phyloP scores from a whole-genome alignment of 768 basidiomycete species.

The Kwoniella pini region DNA sequence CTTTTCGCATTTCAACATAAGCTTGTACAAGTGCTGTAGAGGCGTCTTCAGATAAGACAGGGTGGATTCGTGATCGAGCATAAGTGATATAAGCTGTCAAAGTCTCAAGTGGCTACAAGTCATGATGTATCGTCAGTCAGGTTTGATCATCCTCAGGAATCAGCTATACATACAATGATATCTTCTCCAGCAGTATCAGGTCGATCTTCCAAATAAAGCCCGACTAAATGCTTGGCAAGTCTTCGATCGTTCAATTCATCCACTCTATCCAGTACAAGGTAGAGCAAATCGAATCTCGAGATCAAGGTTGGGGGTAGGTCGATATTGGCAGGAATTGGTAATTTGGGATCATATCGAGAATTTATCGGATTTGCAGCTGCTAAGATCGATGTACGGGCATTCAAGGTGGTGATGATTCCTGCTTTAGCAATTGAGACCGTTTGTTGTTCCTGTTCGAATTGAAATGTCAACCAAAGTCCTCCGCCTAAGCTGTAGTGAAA shows the following conservation, averaged over 20 bases:
- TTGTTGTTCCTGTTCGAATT: slow-evolving; percentile 78
- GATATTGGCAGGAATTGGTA: slow-evolving; percentile 88
- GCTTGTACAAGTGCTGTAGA: slow-evolving; percentile 77
- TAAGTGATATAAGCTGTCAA: slow-evolving; percentile 94
- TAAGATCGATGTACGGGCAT: slow-evolving; percentile 94
- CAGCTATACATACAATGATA: slow-evolving; percentile 64
- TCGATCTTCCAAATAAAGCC: slow-evolving; percentile 87
- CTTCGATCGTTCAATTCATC: slow-evolving; percentile 83
- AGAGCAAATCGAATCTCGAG: slow-evolving; percentile 94
- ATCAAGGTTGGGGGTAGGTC: slow-evolving; percentile 97
- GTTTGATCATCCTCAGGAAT: no score
- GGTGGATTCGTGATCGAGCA: slow-evolving; percentile 80
- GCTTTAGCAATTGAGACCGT: slow-evolving; percentile 99
- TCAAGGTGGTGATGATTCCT: slow-evolving; percentile 96
- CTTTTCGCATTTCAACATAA: slow-evolving; percentile 91
- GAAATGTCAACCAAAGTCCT: neutral
- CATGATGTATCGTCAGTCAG: no score
- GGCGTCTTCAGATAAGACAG: slow-evolving; percentile 81
- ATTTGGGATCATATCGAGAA: slow-evolving; percentile 54
- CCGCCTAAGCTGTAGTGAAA: neutral
- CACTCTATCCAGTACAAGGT: slow-evolving; percentile 90
- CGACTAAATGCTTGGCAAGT: slow-evolving; percentile 88
- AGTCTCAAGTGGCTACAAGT: slow-evolving; percentile 78
- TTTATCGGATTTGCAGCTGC: slow-evolving; percentile 97
- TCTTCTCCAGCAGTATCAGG: slow-evolving; percentile 69